These are phyloP conservation scores for Linanthus parryae DNA, from an alignment of 148 eudicot species.

Conservation along the genomic window DNA sequence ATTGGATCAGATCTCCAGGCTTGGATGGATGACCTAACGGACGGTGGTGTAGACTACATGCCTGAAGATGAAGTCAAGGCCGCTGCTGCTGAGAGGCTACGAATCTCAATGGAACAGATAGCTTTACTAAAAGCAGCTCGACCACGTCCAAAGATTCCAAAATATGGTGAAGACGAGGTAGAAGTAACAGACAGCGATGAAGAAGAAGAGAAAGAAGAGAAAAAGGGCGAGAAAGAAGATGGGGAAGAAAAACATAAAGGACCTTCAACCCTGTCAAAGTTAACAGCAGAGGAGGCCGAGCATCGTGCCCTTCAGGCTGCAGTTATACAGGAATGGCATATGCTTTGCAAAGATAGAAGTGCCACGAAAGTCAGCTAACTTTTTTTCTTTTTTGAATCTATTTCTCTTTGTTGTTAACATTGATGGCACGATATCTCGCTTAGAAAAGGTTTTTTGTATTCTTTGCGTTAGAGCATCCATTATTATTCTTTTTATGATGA, in stretches of 20 bases:
- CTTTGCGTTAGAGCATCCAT: constrained; percentile 6
- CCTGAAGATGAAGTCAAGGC: constrained; percentile 92
- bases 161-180: constrained; percentile 32
- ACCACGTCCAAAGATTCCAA: constrained; percentile 50
- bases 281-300: constrained; percentile 88
- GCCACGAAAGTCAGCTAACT: constrained; percentile 46
- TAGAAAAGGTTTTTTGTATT: constrained; percentile 2
- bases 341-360: constrained; percentile 71
- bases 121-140: constrained; percentile 84
- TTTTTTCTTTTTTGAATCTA: background rate
- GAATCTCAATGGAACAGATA: constrained; percentile 80
- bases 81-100: constrained; percentile 80
- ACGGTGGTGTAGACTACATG: constrained; percentile 90
- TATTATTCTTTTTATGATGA: too few species aligned
- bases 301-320: constrained; percentile 89
- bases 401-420: too few species aligned
- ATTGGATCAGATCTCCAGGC: constrained; percentile 78
- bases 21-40: constrained; percentile 92
- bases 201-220: constrained; percentile 18
- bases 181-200: constrained; percentile 16
- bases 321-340: constrained; percentile 85
- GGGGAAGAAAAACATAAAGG: constrained; percentile 44
- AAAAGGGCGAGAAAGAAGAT: constrained; percentile 25
- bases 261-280: constrained; percentile 61
- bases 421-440: too few species aligned